These are phyloP conservation scores for Neurospora sp. DNA, from an alignment of 2,329 filamentous ascomycete species.

Conservation along the genomic window DNA sequence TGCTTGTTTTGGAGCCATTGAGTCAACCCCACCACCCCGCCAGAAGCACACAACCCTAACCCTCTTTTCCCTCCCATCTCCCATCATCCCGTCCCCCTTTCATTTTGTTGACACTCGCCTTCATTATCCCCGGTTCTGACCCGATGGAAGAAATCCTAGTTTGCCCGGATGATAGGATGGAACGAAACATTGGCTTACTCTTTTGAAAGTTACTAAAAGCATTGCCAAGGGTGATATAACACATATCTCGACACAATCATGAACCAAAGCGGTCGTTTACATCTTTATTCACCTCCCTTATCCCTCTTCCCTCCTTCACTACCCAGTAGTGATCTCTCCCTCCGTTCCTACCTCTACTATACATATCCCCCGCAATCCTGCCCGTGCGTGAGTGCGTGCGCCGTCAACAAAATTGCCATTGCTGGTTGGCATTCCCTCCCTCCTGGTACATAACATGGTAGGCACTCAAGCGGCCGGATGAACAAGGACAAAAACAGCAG, in stretches of 20 bases:
- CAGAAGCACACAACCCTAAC: not conserved
- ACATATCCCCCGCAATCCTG: not conserved
- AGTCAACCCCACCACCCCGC: not conserved
- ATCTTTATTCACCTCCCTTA: not conserved
- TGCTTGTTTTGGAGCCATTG: not conserved
- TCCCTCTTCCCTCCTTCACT: fast-evolving
- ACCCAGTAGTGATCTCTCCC: not conserved
- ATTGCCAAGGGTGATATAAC: too few species aligned
- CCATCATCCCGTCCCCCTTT: not conserved
- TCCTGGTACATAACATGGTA: not conserved
- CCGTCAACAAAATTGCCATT: not conserved
- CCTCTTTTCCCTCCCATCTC: not conserved
- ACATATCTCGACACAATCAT: not conserved
- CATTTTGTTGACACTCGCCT: not conserved
- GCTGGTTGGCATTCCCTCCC: not conserved
- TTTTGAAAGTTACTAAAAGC: too few species aligned
- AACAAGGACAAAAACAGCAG: not conserved
- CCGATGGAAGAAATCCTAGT: not conserved
- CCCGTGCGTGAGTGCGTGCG: not conserved
- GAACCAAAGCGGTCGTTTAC: not conserved
- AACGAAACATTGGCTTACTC: too few species aligned
- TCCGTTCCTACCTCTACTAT: not conserved
- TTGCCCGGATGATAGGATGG: too few species aligned
- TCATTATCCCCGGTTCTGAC: not conserved
- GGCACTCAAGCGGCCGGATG: not conserved